Base-by-base conservation (phyloP, 1,139 yeast species). In the Sugiyamaella sp. region DNA sequence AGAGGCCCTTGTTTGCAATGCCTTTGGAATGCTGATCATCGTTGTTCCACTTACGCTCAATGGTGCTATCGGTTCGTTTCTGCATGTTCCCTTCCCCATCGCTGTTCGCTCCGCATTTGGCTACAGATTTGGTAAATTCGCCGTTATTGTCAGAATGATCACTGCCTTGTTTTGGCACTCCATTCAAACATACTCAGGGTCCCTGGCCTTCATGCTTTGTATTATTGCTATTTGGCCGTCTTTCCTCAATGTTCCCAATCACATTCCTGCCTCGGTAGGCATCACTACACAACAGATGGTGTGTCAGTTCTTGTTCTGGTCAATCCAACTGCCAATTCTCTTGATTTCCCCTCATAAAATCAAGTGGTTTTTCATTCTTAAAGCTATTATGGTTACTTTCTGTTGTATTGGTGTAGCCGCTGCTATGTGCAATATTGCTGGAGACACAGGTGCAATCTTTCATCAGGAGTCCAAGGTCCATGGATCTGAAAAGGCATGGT, bases 101-200 rank as follows among this genome's bases (percentile, higher is more conserved):
- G 65, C 68, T 22, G 65, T 66, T 20, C 64, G 77, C 21, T 63
- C 74, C 4, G 60, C 70, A 9, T 74, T 71, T 56, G 77, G 77
- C 14, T 63, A 56, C 53, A 61, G 66, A 46, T 67, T 71, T 46
- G 65, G 72, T 12, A 64, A 65, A 42, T 66, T 72, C 54, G 71
- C 73, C 8, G 66, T 73, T 41, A 60, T 73, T 12, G 66, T 69
- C 12, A 65, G 77, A 55, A 63, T 70, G 53, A 63, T 69, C 29
- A 70, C 74, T 32, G 75, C 75, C 3, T 60, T 69, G 17, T 68
- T 73, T 55, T 73, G 75, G 74, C 73, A 70, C 56, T 67, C 73
- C 2, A 70, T 67, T 29, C 75, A 73, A 53, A 65, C 74, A 1
- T 73, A 60, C 60, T 60, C 71, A 12, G 74, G 75, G n/a, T 67